Evolutionary conservation across 2,329 filamentous ascomycete genomes (phyloP), one percentile per base, ranked within the genome.

Genomic region (Epichloe coenophiala): DNA sequence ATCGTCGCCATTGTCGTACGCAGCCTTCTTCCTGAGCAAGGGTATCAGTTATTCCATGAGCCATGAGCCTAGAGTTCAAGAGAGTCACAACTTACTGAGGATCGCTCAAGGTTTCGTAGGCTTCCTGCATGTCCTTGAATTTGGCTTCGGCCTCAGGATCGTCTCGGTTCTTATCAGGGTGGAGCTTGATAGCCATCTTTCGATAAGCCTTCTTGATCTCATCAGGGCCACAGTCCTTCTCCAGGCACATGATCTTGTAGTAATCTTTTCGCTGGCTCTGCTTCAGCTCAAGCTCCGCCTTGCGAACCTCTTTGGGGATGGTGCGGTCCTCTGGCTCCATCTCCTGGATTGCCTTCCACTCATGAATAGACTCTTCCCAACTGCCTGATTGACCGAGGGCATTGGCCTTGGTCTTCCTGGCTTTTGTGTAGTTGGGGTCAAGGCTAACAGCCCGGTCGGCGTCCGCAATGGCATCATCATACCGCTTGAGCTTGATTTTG

Each of bases 61-160:
- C 21, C 2, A 38, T 41, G 39, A 21, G 15, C 15, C 6, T 21
- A 39, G 5, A n/a, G 19, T 27, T 38, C 27, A 11, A 31, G 27
- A 3, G 21, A 7, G 21, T 27, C 17, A 17, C 27, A 36, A 81
- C 84, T 70, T 85, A 89, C 84, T 95, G 83, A 72, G 89, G 75
- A 69, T 98, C 93, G 63, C 87, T 95, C 69, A 98, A 72, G 47
- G 85, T 94, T 71, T 98, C 93, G 65, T 98, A 95, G 40, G 91
- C 91, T 73, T 98, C 93, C 61, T 89, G 87, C 65, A 96, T 86
- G 65, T 98, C 93, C 78, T 98, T 97, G 78, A 98, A 98, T 63
- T 87, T 83, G 59, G 88, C 85, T 61, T 89, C 91, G 55, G 93
- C 93, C 48, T 81, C 76, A 52, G 82, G 78, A 60, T 96, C 87